Conservation (phyloP, 2,329 filamentous ascomycete genomes). For the Didymella segeticola region DNA sequence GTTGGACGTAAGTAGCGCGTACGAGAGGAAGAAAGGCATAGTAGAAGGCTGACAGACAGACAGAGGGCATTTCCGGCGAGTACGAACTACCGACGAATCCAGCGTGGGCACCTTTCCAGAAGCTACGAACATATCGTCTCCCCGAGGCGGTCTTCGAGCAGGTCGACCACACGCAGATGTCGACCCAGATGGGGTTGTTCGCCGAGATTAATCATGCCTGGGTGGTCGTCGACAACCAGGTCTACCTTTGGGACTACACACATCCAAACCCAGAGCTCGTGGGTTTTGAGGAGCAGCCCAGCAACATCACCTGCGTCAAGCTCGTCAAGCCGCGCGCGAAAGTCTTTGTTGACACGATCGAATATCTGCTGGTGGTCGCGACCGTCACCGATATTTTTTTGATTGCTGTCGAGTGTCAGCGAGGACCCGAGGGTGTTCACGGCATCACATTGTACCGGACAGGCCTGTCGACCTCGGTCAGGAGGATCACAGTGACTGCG, state of each 20-base stretch:
- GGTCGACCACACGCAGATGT: conserved; percentile 84
- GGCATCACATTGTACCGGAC: conserved; percentile 85
- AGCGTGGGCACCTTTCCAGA: conserved; percentile 89
- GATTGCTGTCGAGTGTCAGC: conserved; percentile 77
- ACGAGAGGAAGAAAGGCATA: neutral
- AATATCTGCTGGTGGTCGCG: conserved; percentile 85
- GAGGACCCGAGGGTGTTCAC: conserved; percentile 70
- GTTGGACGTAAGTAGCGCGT: conserved; percentile 72
- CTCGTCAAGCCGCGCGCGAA: conserved; percentile 83
- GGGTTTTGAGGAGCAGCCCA: conserved; percentile 86
- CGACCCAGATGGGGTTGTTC: conserved; percentile 94
- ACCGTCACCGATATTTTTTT: conserved; percentile 85
- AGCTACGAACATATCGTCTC: conserved; percentile 83
- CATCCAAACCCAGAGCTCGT: conserved; percentile 89
- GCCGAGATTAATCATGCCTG: conserved; percentile 94
- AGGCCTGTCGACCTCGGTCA: conserved; percentile 79
- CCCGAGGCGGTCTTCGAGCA: conserved; percentile 92
- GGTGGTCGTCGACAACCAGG: conserved; percentile 92
- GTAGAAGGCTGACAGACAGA: conserved; percentile 37
- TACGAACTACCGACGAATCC: conserved; percentile 76
- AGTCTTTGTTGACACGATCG: conserved; percentile 87
- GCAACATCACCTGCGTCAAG: conserved; percentile 90
- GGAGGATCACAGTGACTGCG: conserved; percentile 76
- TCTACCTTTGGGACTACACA: conserved; percentile 98
- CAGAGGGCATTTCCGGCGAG: conserved; percentile 88